Conservation (phyloP, 2,329 filamentous ascomycete species). For the Neonectria punicea region DNA sequence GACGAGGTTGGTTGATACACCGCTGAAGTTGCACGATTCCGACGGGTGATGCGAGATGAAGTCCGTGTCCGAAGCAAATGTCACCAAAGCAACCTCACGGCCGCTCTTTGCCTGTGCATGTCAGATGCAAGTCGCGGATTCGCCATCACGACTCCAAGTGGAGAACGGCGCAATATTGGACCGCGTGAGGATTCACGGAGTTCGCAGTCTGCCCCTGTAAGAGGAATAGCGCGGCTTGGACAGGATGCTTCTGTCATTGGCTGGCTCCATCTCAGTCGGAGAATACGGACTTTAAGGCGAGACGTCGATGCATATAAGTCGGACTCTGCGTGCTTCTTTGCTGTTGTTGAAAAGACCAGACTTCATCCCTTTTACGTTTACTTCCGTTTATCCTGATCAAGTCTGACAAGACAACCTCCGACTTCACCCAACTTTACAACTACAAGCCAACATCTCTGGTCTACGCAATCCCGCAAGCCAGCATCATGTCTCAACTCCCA, state of each 20-base stretch:
- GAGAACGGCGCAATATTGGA: not conserved
- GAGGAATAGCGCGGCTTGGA: not conserved
- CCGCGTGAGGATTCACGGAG: not conserved
- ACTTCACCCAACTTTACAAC: too few species aligned
- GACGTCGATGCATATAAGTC: not conserved
- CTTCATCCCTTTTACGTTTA: not conserved
- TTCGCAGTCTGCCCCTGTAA: constrained; percentile 8
- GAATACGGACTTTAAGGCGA: not conserved
- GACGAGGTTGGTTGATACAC: not conserved
- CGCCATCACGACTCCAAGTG: not conserved
- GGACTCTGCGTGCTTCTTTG: not conserved
- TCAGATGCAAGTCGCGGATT: not conserved
- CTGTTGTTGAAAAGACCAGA: not conserved
- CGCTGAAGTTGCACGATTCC: not conserved
- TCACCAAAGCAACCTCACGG: not conserved
- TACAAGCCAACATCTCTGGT: not conserved
- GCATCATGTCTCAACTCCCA: not conserved
- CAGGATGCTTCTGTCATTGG: not conserved
- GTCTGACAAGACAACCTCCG: not conserved
- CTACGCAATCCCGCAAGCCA: not conserved
- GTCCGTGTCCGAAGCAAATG: not conserved
- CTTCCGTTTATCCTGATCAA: not conserved
- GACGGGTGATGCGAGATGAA: not conserved
- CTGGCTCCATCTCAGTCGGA: not conserved
- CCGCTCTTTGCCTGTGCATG: not conserved